Evolutionary conservation across 2,329 filamentous ascomycete genomes (phyloP), one percentile per base, ranked within the genome.

Genomic region (Sclerotinia borealis): DNA sequence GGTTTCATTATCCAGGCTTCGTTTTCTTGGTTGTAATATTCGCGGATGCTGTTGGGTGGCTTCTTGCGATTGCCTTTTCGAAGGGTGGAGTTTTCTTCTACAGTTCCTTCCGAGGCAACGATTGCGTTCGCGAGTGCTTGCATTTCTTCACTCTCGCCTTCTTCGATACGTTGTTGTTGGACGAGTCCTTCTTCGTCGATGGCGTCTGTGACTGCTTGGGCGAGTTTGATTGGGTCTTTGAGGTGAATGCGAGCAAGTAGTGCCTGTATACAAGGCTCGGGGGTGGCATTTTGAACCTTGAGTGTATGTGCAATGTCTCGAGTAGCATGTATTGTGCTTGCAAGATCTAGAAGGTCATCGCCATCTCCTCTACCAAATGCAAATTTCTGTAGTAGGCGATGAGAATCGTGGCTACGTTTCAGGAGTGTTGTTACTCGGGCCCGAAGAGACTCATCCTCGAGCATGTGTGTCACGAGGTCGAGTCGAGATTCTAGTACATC

Each of bases 151-250:
- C 87, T 86, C 67, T 91, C 86, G 59, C 83, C 85, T 65, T 93
- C 87, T 69, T 95, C 87, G 1, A 88, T 82, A 41, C 88, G 84
- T 70, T 97, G 93, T 70, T 91, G 88, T 68, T 91, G 86, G 19
- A 87, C 81, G n/a, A 98, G 79, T 0, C 92, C 91, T 67, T 97
- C 93, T 76, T 98, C 95, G 71, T 99, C 95, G 64, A 99, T 96
- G 4, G 93, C 88, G 3, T 83, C 80, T 56, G 83, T 78, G 64
- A 99, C 96, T 27, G 83, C 83, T 27, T 79, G 77, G 2, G 93
- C 90, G 5, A 98, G 83, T 48, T 83, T 80, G 13, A 80, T 77
- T 0, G 92, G 90, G 2, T 85, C 84, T 15, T 83, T 79, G 25
- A 97, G 80, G 61, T 85, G 80, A 49, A 95, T 85, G 8, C 88